These are phyloP conservation scores for Penicillium frequentans DNA, from an alignment of 2,329 filamentous ascomycete genomes.

Conservation along the genomic window DNA sequence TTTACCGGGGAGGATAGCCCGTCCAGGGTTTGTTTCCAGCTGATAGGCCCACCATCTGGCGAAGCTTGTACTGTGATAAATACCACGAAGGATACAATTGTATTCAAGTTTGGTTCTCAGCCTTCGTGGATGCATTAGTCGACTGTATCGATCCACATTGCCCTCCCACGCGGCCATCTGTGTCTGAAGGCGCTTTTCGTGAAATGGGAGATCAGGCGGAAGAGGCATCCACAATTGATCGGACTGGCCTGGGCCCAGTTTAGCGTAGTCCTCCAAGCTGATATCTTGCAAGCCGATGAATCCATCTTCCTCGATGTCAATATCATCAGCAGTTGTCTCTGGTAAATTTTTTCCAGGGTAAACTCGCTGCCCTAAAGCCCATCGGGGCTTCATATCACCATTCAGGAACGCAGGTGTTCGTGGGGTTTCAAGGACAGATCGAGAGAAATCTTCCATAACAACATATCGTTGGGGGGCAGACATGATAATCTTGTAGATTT, in stretches of 20 bases:
- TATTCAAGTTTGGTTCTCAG: constrained; percentile 8
- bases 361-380: constrained; percentile 8
- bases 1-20: constrained; percentile 10
- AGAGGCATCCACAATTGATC: constrained; percentile 14
- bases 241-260: constrained; percentile 9
- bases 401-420: constrained; percentile 10
- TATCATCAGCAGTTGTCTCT: constrained; percentile 11
- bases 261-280: background rate
- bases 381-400: constrained; percentile 16
- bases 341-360: constrained; percentile 2
- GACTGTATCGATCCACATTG: constrained; percentile 15
- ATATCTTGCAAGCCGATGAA: constrained; percentile 5
- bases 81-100: constrained; percentile 19
- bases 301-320: constrained; percentile 17
- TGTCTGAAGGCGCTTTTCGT: constrained; percentile 11
- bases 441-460: constrained; percentile 19
- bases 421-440: constrained; percentile 11
- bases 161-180: constrained; percentile 14
- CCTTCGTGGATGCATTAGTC: constrained; percentile 13
- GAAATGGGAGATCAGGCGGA: constrained; percentile 12
- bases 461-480: constrained; percentile 4
- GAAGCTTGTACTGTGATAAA: constrained; percentile 23
- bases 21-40: constrained; percentile 7
- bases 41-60: constrained; percentile 21
- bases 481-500: constrained; percentile 18